Percentiles rank a stretch among this genome's conserved stretches.
These are phyloP conservation scores for Teratosphaeria destructans DNA, from an alignment of 2,329 filamentous ascomycete genomes.

Conservation along the genomic window DNA sequence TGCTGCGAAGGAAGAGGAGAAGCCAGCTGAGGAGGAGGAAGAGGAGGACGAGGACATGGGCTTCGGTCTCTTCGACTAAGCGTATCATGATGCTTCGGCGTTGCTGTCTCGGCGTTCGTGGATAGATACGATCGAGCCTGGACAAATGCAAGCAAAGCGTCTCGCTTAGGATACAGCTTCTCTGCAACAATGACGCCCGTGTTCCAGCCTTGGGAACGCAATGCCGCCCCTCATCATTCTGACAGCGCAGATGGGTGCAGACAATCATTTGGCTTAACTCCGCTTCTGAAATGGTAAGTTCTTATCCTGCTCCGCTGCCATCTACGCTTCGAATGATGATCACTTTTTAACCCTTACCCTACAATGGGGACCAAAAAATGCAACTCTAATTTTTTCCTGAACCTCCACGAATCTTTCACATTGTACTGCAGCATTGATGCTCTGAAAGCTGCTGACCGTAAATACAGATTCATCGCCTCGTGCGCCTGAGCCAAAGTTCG, in stretches of 20 bases:
- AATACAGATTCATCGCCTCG: not conserved
- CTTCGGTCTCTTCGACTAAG: conserved; percentile 47
- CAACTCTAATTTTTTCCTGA: conserved; percentile 68
- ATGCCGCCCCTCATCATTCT: not conserved
- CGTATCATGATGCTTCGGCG: conserved; percentile 1
- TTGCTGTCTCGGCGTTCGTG: not conserved
- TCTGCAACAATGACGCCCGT: conserved; percentile 6
- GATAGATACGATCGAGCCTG: not conserved
- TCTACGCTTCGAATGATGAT: conserved; percentile 44
- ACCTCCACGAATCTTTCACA: not conserved
- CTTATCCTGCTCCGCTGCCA: conserved; percentile 4
- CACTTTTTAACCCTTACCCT: conserved; percentile 56
- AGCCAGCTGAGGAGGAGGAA: conserved; percentile 53
- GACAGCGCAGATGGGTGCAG: not conserved
- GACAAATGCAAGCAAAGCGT: not conserved
- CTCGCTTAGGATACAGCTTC: not conserved
- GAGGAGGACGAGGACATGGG: conserved; percentile 48
- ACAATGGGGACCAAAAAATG: conserved; percentile 51
- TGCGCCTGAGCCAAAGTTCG: not conserved
- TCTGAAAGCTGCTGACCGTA: not conserved
- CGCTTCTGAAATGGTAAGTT: conserved; percentile 18
- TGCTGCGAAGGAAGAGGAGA: conserved; percentile 48
- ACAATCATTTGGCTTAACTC: not conserved
- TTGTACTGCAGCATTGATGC: not conserved
- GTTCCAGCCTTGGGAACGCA: conserved; percentile 13